A percentile compares a stretch with the other conserved stretches of the same genome.
These are phyloP conservation scores for Aspergillus novoparasiticus DNA, from an alignment of 2,329 filamentous ascomycete species.

Conservation along the genomic window DNA sequence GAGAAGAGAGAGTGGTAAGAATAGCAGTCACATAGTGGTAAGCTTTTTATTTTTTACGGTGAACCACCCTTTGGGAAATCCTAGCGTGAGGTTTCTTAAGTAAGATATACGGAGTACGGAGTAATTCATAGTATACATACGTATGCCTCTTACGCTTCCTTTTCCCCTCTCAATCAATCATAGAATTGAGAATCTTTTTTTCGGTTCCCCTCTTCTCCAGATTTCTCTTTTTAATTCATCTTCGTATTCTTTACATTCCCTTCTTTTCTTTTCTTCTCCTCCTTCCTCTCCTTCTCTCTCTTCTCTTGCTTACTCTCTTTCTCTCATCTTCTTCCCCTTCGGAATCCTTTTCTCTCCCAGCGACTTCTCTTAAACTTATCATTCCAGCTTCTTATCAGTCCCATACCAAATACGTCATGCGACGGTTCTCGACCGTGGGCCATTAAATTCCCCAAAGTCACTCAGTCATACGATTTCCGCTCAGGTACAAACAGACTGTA, in stretches of 20 bases:
- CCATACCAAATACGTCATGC: constrained; percentile 2
- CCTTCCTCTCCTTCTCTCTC: constrained; percentile 3
- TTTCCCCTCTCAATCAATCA: not conserved
- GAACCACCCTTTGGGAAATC: not conserved
- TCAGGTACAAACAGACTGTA: not conserved
- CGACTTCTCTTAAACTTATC: not conserved
- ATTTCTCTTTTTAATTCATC: not conserved
- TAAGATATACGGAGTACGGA: not conserved
- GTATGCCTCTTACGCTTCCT: constrained; percentile 2
- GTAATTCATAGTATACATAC: not conserved
- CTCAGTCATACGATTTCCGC: constrained; percentile 9
- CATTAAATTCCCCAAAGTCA: not conserved
- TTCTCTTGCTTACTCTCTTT: constrained; percentile 6
- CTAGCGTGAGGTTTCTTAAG: not conserved
- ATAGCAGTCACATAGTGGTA: not conserved
- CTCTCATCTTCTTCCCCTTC: not conserved
- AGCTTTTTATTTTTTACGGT: not conserved
- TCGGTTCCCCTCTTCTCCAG: not conserved
- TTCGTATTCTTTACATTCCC: not conserved
- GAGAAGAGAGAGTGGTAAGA: not conserved
- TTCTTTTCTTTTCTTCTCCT: constrained; percentile 1
- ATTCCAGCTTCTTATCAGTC: not conserved
- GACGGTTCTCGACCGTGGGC: not conserved
- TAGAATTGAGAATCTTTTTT: not conserved
- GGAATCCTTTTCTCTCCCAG: not conserved